These are phyloP conservation scores for Coniochaeta sp. DNA, from an alignment of 2,329 filamentous ascomycete species.

Conservation along the genomic window DNA sequence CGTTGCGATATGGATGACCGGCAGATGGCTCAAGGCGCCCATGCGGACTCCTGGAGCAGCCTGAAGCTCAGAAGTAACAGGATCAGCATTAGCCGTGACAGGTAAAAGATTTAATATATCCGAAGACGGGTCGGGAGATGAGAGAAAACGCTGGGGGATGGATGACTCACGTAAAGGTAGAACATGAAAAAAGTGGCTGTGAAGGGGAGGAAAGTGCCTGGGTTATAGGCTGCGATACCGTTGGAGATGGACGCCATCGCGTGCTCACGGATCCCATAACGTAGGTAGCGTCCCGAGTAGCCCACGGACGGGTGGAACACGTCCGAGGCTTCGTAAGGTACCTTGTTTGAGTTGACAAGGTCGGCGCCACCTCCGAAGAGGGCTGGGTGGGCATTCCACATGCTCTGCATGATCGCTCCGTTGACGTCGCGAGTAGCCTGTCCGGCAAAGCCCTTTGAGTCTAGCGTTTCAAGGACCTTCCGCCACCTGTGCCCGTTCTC, in stretches of 20 bases:
- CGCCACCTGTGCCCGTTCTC: neutral
- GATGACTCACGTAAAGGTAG: constrained; percentile 29
- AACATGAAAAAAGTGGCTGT: constrained; percentile 53
- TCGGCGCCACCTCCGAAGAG: constrained; percentile 26
- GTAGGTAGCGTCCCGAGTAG: constrained; percentile 48
- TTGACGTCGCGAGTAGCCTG: constrained; percentile 30
- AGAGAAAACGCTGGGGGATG: neutral
- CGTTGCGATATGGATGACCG: constrained; percentile 44
- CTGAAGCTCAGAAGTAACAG: constrained; percentile 7
- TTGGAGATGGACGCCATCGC: constrained; percentile 53
- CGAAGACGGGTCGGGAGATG: too few relatives aligned
- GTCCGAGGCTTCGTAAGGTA: constrained; percentile 39
- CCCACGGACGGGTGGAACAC: constrained; percentile 31
- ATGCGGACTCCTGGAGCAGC: constrained; percentile 42
- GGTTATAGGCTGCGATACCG: constrained; percentile 48
- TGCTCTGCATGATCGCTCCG: constrained; percentile 15
- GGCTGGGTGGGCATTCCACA: constrained; percentile 12
- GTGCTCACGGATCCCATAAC: constrained; percentile 54
- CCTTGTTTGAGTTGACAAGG: constrained; percentile 35
- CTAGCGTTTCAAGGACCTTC: neutral
- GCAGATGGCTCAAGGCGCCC: constrained; percentile 40
- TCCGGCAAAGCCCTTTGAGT: neutral
- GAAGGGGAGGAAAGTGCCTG: constrained; percentile 42
- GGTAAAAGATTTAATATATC: too few relatives aligned
- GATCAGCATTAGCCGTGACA: too few relatives aligned